Percentiles rank a stretch among this genome's conserved stretches.
Conservation (phyloP, 2,329 filamentous ascomycete species). For the Tricladium varicosporioides region DNA sequence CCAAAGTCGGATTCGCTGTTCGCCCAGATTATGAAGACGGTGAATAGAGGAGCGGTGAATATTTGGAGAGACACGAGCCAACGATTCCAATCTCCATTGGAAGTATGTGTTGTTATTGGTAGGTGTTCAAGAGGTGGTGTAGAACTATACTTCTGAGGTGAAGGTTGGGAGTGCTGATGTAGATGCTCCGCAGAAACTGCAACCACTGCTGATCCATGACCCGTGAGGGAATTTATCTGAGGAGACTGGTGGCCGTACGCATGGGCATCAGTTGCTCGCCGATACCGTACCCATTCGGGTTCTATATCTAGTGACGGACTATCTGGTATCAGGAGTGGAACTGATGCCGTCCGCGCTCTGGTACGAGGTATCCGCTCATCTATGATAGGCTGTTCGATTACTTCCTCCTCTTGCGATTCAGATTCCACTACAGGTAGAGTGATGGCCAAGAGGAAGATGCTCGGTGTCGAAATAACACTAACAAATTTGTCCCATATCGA, state of each 20-base stretch:
- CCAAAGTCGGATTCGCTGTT: slow-evolving; percentile 59
- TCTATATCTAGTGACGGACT: slow-evolving; percentile 37
- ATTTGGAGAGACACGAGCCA: slow-evolving; percentile 87
- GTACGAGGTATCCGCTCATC: slow-evolving; percentile 23
- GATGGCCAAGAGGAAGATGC: slow-evolving; percentile 83
- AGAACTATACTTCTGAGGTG: slow-evolving; percentile 14
- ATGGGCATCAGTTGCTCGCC: slow-evolving; percentile 43
- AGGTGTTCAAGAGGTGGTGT: slow-evolving; percentile 7
- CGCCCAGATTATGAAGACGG: slow-evolving; percentile 72
- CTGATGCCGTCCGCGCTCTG: slow-evolving; percentile 20
- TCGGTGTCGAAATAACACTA: slow-evolving; percentile 81
- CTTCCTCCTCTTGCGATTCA: slow-evolving; percentile 50
- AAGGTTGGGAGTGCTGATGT: slow-evolving; percentile 26
- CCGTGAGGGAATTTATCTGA: slow-evolving; percentile 25
- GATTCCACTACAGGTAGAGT: slow-evolving; percentile 89
- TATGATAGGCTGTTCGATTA: slow-evolving; percentile 19
- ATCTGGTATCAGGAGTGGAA: slow-evolving; percentile 25
- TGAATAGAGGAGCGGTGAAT: slow-evolving; percentile 83
- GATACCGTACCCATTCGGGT: slow-evolving; percentile 59
- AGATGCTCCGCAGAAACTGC: slow-evolving; percentile 31
- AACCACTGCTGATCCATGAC: slow-evolving; percentile 35
- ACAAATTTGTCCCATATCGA: slow-evolving; percentile 80
- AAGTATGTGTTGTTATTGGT: slow-evolving; percentile 1
- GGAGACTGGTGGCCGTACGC: slow-evolving; percentile 17
- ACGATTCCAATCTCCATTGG: slow-evolving; percentile 68